These are phyloP conservation scores for Macrolepiota fuliginosa DNA, from an alignment of 768 basidiomycete genomes.

Conservation along the genomic window DNA sequence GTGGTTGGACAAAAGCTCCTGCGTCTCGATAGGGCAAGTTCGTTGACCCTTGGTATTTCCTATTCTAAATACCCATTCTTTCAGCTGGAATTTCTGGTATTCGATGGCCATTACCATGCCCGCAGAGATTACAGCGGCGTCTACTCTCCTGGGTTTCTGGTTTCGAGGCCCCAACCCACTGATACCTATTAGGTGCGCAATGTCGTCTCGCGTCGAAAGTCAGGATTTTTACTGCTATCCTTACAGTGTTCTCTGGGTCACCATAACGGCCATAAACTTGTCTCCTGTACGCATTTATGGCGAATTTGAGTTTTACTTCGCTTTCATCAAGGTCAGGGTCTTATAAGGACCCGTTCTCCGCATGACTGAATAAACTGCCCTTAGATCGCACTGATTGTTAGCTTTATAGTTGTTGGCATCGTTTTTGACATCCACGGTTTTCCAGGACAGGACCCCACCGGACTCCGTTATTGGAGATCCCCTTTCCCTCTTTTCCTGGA, in stretches of 20 bases:
- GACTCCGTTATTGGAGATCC: constrained; percentile 45
- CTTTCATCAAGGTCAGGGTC: constrained; percentile 23
- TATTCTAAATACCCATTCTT: neutral
- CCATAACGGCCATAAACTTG: constrained; percentile 33
- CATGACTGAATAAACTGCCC: constrained; percentile 19
- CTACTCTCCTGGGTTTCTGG: constrained; percentile 44
- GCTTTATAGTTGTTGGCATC: constrained; percentile 31
- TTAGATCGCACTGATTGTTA: constrained; percentile 43
- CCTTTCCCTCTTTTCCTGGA: constrained; percentile 28
- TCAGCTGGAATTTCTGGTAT: constrained; percentile 44
- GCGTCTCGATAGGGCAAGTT: constrained; percentile 25
- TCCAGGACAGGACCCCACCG: constrained; percentile 39
- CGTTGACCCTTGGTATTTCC: neutral
- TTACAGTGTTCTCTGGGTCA: constrained; percentile 28
- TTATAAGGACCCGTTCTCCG: neutral
- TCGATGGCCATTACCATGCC: constrained; percentile 37
- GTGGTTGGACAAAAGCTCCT: constrained; percentile 43
- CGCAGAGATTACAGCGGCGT: constrained; percentile 52
- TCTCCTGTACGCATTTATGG: constrained; percentile 47
- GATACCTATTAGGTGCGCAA: constrained; percentile 24
- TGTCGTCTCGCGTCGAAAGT: neutral
- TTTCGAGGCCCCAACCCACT: constrained; percentile 19
- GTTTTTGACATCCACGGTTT: constrained; percentile 41
- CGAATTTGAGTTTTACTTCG: constrained; percentile 56
- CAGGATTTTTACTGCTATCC: neutral